Base-by-base conservation (phyloP, 2,329 filamentous ascomycete genomes). In the Aspergillus fumigatiaffinis region DNA sequence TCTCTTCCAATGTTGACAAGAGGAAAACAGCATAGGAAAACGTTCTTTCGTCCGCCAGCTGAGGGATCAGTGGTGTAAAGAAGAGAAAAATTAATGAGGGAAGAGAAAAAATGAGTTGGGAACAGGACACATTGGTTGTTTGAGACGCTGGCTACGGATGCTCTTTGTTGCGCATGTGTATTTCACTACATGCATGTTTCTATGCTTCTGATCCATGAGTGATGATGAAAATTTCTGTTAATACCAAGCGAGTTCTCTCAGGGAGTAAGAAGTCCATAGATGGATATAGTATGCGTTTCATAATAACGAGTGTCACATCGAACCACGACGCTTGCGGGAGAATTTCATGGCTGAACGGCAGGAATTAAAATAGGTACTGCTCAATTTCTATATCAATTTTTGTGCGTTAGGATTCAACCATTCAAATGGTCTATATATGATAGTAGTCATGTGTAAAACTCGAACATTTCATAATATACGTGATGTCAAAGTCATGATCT, bases 1-100 rank as follows among this genome's bases (percentile, higher is more conserved):
- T 44, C 12, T 52, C 23, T 14, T 46, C n/a, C 53, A 49, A 57
- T 55, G 55, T 52, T 57, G 44, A 57, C 57, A 26, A 47, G 38
- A 53, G 17, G 17, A 10, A 21, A 41, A 55, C 35, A 50, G 3
- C 50, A 49, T 23, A 35, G 42, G 47, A 10, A 23, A 52, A 23
- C 29, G 32, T 17, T 17, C 32, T 17, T 38, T 38, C 14, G 14
- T 38, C 32, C 6, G 14, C 32, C 14, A 38, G 32, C 32, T 17
- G 32, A 38, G 14, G 14, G 32, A 38, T 38, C 14, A 38, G 14
- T 38, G 5, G 5, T 38, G 5, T n/a, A 12, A 38, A 38, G 32
- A 38, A 38, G 32, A 38, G 32, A 17, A 35, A 14, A 32, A 32
- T 6, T 17, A 35, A 35, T 35, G 32, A 35, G 12, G 32, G 5